phyloP scores from a whole-genome alignment of 2,329 filamentous ascomycete species.

The Exophiala phaeomuriformis region DNA sequence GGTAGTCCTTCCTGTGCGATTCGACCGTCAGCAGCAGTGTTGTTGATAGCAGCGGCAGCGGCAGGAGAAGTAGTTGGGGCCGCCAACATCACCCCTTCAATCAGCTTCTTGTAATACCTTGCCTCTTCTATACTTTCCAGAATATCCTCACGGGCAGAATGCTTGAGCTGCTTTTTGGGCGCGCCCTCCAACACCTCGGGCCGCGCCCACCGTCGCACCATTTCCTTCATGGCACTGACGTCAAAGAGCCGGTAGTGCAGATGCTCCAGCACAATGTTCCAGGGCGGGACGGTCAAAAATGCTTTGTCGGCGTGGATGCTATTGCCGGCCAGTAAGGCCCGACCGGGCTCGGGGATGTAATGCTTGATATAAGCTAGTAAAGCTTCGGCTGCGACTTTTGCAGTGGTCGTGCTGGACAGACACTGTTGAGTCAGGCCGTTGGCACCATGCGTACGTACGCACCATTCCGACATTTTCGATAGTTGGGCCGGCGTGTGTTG shows the following conservation, averaged over 20 bases:
- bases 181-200: constrained; percentile 52
- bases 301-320: constrained; percentile 83
- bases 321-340: constrained; percentile 78
- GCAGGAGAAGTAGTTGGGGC: not conserved
- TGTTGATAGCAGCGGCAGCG: too few relatives aligned
- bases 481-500: constrained; percentile 65
- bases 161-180: constrained; percentile 66
- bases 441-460: constrained; percentile 66
- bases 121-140: constrained; percentile 93
- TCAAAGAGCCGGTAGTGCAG: constrained; percentile 88
- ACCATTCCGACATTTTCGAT: constrained; percentile 83
- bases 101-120: constrained; percentile 66
- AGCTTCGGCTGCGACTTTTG: constrained; percentile 60
- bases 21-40: too few relatives aligned
- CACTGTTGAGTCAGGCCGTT: constrained; percentile 77
- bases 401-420: constrained; percentile 63
- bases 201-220: constrained; percentile 69
- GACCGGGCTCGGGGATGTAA: constrained; percentile 59
- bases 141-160: constrained; percentile 83
- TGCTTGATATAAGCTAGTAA: constrained; percentile 72
- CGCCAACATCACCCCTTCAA: constrained; percentile 1
- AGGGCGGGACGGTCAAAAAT: constrained; percentile 71
- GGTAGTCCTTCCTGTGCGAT: too few relatives aligned
- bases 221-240: constrained; percentile 88
- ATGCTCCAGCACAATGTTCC: constrained; percentile 63